Evolutionary conservation across 2,329 filamentous ascomycete species (phyloP).

Genomic region (Trichophyton benhamiae): DNA sequence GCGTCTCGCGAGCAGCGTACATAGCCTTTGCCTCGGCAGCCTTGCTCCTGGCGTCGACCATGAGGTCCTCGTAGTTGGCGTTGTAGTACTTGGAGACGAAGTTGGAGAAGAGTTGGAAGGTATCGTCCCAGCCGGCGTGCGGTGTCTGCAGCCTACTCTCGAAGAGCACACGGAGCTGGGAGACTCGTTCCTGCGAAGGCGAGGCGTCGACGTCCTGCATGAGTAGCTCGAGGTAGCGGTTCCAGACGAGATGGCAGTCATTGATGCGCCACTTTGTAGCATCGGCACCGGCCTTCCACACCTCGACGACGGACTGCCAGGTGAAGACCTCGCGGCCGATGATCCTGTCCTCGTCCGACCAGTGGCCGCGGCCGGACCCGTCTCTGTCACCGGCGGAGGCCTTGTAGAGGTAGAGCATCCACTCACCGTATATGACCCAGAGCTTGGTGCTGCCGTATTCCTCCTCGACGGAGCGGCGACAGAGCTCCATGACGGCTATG

Average conservation of each 20-base stretch:
- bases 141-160: slow-evolving; percentile 44
- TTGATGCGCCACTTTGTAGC: slow-evolving; percentile 50
- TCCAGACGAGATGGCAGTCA: slow-evolving; percentile 50
- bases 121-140: slow-evolving; percentile 48
- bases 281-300: slow-evolving; percentile 44
- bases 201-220: slow-evolving; percentile 40
- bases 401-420: slow-evolving; percentile 45
- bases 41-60: slow-evolving; percentile 42
- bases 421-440: slow-evolving; percentile 52
- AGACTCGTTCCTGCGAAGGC: slow-evolving; percentile 38
- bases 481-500: slow-evolving; percentile 47
- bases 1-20: slow-evolving; percentile 41
- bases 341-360: slow-evolving; percentile 46
- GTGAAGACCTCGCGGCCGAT: slow-evolving; percentile 49
- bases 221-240: slow-evolving; percentile 45
- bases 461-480: slow-evolving; percentile 46
- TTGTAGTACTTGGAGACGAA: slow-evolving; percentile 47
- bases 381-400: slow-evolving; percentile 34
- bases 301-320: slow-evolving; percentile 42
- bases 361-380: slow-evolving; percentile 21
- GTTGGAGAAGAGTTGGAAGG: slow-evolving; percentile 47
- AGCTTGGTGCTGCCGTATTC: slow-evolving; percentile 49
- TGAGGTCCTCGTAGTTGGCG: slow-evolving; percentile 44
- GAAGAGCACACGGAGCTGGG: slow-evolving; percentile 40
- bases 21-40: slow-evolving; percentile 43